Percentiles rank a stretch among this genome's conserved stretches.
These are phyloP conservation scores for Croton laevigatus DNA, from an alignment of 441 rosid genomes.

Conservation along the genomic window DNA sequence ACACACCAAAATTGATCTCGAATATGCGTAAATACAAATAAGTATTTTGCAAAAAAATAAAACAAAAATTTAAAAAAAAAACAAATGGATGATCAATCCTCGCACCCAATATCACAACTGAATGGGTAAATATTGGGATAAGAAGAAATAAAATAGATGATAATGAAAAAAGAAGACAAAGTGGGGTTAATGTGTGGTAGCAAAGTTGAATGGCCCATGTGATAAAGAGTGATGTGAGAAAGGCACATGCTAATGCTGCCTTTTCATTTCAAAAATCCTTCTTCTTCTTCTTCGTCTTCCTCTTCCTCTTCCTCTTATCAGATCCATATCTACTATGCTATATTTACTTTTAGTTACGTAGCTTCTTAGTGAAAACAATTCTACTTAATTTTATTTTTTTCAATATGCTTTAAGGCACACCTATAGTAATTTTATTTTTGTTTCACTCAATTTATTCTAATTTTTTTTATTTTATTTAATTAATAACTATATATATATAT, in stretches of 20 bases:
- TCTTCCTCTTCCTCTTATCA: not conserved
- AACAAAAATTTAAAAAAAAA: too few species aligned
- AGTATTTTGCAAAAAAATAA: too few species aligned
- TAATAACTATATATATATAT: too few species aligned
- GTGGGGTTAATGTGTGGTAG: conserved; percentile 40
- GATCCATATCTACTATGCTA: not conserved
- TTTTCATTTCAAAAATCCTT: conserved; percentile 4
- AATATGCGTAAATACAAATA: too few species aligned
- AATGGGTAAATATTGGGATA: not conserved
- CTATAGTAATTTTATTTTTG: not conserved
- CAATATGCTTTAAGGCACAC: not conserved
- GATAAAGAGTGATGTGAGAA: conserved; percentile 37
- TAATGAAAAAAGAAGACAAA: conserved; percentile 1
- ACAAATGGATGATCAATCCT: too few species aligned
- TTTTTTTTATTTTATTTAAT: too few species aligned
- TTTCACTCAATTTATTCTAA: too few species aligned
- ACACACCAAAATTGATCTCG: too few species aligned
- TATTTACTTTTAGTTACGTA: not conserved
- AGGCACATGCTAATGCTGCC: conserved; percentile 38
- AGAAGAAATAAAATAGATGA: not conserved
- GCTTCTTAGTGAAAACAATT: conserved; percentile 3
- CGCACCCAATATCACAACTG: too few species aligned
- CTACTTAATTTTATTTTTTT: not conserved
- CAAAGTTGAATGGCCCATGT: conserved; percentile 34
- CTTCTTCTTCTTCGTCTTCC: not conserved